Evolutionary conservation across 129 eudicot genomes (phyloP), one percentile per base, ranked within the genome.

Genomic region (Solidago caesia): DNA sequence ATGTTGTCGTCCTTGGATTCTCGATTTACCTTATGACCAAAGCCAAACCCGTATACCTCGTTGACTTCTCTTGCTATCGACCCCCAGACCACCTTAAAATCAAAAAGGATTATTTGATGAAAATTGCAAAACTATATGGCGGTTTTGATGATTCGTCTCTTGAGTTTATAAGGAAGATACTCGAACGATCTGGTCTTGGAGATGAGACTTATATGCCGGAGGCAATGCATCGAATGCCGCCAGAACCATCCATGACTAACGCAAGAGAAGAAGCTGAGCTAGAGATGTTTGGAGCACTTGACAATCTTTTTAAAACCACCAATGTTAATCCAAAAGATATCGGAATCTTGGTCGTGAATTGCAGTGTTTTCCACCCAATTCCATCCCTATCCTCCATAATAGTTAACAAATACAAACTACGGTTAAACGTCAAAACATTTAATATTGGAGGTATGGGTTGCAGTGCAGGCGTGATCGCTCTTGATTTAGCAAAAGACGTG

Each of bases 391-490:
- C 86, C 7, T 84, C 91, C 21, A 83, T 86, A 87, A 81, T 86
- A 2, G 66, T 86, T 1, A 86, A 87, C 49, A 81, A 73, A 6
- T 87, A 83, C 52, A 87, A 84, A 69, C 77, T 87, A 0, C 51
- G 86, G 8, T 86, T 84, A 4, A 79, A 81, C 15, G 64, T 84
- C 2, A 72, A 60, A 42, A 80, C 80, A 62, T 83, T 73, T 45
- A 86, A 86, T 44, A 70, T 86, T 13, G 87, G 90, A 0, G 91
- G 91, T 0, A 87, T 87, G 91, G 91, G 91, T 7, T 87, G 91
- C 33, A 83, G 87, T 12, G 91, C 91, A 0, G 91, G 91, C 0
- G 80, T 87, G 0, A 84, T 87, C 48, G 84, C 86, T 4, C 4
- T 86, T 4, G 84, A 86, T 61, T 57, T 86, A 0, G 88, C 87